These are phyloP conservation scores for Polytolypa hystricis DNA, from an alignment of 2,329 filamentous ascomycete species.

Conservation along the genomic window DNA sequence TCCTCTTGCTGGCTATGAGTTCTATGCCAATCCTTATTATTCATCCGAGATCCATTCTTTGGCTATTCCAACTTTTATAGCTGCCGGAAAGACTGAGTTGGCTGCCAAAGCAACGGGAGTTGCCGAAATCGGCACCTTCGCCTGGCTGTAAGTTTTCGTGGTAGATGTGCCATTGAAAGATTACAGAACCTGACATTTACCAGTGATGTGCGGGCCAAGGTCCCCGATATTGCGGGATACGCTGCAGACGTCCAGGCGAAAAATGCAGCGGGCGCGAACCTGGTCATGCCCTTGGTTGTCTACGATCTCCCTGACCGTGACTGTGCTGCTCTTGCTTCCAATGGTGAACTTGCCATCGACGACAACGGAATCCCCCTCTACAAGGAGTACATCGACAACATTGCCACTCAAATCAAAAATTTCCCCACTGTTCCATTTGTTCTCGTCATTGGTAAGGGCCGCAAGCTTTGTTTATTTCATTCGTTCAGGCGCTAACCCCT, in stretches of 20 bases:
- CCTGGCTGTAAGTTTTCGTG: slow-evolving; percentile 37
- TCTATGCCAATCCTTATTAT: slow-evolving; percentile 44
- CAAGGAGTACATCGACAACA: slow-evolving; percentile 44
- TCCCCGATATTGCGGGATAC: slow-evolving; percentile 38
- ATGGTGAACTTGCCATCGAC: slow-evolving; percentile 49
- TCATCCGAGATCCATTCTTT: slow-evolving; percentile 40
- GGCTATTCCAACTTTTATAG: slow-evolving; percentile 52
- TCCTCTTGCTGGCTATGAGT: slow-evolving; percentile 39
- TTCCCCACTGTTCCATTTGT: slow-evolving; percentile 44
- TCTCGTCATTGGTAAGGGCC: slow-evolving; percentile 39
- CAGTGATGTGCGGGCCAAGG: slow-evolving; percentile 38
- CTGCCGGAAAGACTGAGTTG: slow-evolving; percentile 27
- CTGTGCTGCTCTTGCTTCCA: slow-evolving; percentile 52
- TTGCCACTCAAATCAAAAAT: slow-evolving; percentile 41
- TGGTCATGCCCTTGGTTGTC: slow-evolving; percentile 44
- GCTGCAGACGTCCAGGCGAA: slow-evolving; percentile 37
- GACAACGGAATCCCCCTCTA: slow-evolving; percentile 41
- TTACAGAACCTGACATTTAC: slow-evolving; percentile 3
- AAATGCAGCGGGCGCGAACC: slow-evolving; percentile 39
- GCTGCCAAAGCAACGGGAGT: slow-evolving; percentile 40
- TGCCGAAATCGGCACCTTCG: slow-evolving; percentile 41
- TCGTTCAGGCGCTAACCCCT: too few relatives aligned
- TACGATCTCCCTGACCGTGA: slow-evolving; percentile 55
- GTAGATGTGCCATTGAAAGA: background rate
- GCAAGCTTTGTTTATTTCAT: too few relatives aligned